Evolutionary conservation across 495 filamentous ascomycete genomes (phyloP).

Genomic region (Schizothecium vesticola): DNA sequence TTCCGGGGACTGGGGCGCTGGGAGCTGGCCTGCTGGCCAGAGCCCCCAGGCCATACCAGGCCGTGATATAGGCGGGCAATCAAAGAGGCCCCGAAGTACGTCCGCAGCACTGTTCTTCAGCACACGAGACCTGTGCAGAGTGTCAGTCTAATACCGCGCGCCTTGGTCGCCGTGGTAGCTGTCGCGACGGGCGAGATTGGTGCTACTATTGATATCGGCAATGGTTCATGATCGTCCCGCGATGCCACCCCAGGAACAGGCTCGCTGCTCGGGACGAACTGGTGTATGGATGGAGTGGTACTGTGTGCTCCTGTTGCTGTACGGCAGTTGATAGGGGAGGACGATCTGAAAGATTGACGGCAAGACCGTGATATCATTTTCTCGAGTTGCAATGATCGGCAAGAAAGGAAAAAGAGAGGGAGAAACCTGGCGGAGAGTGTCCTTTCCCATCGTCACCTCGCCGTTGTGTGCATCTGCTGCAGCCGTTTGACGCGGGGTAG

Average conservation of each 20-base stretch:
- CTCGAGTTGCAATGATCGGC: neutral
- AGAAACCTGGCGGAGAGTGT: neutral
- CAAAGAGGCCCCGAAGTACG: conserved; percentile 34
- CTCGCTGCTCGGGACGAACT: neutral
- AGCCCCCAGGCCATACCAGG: neutral
- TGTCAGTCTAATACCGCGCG: conserved; percentile 9
- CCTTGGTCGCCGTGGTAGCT: neutral
- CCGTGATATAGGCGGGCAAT: conserved; percentile 31
- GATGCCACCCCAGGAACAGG: neutral
- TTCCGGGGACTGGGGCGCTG: neutral
- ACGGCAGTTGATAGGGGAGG: neutral
- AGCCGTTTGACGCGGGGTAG: neutral
- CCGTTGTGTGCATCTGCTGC: neutral
- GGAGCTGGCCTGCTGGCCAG: conserved; percentile 13
- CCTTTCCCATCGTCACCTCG: neutral
- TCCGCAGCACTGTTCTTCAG: conserved; percentile 18
- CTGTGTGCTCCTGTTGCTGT: neutral
- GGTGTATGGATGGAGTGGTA: neutral
- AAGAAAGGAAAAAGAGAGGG: neutral
- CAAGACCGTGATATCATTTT: neutral
- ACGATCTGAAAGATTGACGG: neutral
- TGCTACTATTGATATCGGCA: neutral
- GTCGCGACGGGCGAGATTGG: neutral
- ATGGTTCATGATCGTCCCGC: neutral
- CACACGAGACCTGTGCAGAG: conserved; percentile 11